Conservation (phyloP, 495 filamentous ascomycete genomes). For the Hypoxylon rickii region DNA sequence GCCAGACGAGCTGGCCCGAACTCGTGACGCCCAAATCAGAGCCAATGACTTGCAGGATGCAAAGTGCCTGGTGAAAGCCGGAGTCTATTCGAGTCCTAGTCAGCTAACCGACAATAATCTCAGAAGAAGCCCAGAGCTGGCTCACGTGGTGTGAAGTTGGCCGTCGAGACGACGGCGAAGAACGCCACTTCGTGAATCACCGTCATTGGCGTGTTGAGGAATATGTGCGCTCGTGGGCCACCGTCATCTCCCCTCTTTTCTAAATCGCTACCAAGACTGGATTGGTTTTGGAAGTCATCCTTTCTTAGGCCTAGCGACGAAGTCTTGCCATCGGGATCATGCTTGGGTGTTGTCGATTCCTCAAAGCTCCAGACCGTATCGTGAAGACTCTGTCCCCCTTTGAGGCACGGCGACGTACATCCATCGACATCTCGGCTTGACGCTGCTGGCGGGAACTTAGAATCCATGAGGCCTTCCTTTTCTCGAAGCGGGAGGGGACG, state of each 20-base stretch:
- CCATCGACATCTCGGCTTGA: background rate
- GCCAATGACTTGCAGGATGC: slow-evolving; percentile 48
- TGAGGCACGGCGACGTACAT: background rate
- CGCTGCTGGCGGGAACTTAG: slow-evolving; percentile 3
- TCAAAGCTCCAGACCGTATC: slow-evolving; percentile 11
- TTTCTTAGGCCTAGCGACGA: slow-evolving; percentile 13
- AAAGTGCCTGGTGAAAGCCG: slow-evolving; percentile 40
- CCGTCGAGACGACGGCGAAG: slow-evolving; percentile 36
- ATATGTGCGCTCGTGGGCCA: slow-evolving; percentile 30
- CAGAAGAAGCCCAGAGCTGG: background rate
- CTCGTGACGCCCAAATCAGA: slow-evolving; percentile 45
- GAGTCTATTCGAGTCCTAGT: slow-evolving; percentile 26
- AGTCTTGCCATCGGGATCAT: slow-evolving; percentile 17
- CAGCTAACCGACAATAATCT: background rate
- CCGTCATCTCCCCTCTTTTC: slow-evolving; percentile 24
- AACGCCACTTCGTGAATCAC: slow-evolving; percentile 36
- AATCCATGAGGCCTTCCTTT: slow-evolving; percentile 21
- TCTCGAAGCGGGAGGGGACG: background rate
- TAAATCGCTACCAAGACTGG: slow-evolving; percentile 27
- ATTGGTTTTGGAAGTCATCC: slow-evolving; percentile 21
- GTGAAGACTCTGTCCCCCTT: slow-evolving; percentile 7
- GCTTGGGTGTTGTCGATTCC: slow-evolving; percentile 1
- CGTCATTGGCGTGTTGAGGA: slow-evolving; percentile 36
- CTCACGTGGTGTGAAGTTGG: slow-evolving; percentile 42
- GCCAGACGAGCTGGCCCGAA: slow-evolving; percentile 55